Evolutionary conservation across 1,139 yeast species (phyloP), one percentile per base, ranked within the genome.

Genomic region (Saccharomyces hybrid): DNA sequence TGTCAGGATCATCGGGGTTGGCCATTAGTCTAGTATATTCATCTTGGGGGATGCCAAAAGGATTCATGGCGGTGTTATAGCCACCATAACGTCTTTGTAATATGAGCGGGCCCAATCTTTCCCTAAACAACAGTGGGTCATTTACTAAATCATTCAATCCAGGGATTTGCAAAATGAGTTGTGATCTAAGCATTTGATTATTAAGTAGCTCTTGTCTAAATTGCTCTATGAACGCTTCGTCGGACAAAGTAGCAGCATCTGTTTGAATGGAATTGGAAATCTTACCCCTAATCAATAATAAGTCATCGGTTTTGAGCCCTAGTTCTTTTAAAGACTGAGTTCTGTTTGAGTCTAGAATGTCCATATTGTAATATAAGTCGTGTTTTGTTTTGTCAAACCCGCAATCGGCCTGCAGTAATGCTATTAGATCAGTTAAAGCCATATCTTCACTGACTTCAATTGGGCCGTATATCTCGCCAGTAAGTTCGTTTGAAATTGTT

Each of bases 391-490:
- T 74, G 5, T 75, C 74, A 41, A 85, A 77, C 26, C 75, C 78
- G 23, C 89, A 79, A 64, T 90, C 97, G 2, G 89, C 84, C 60
- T 84, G 89, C 5, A 91, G 69, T 60, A 86, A 84, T 0, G 95
- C 96, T 57, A 81, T 78, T 62, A 91, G 79, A 67, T 90, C 97
- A 13, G 70, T 77, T 7, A 89, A 68, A 0, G 81, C 67, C 75
- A 90, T 79, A 19, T 85, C 85, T 1, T 75, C 80, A 2, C 90
- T 81, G 28, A 72, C 60, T 47, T 73, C 75, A 3, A 72, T 54
- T 1, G 73, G 69, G 16, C 71, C 71, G 54, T 58, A 62, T 5
- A 66, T 57, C 47, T 63, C 60, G 25, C 63, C 68, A 19, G 60
- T 60, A 29, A 57, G 51, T 51, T 68, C 73, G 56, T 69, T 65